phyloP scores from a whole-genome alignment of 768 basidiomycete genomes.

The Sporobolomyces pararoseus region DNA sequence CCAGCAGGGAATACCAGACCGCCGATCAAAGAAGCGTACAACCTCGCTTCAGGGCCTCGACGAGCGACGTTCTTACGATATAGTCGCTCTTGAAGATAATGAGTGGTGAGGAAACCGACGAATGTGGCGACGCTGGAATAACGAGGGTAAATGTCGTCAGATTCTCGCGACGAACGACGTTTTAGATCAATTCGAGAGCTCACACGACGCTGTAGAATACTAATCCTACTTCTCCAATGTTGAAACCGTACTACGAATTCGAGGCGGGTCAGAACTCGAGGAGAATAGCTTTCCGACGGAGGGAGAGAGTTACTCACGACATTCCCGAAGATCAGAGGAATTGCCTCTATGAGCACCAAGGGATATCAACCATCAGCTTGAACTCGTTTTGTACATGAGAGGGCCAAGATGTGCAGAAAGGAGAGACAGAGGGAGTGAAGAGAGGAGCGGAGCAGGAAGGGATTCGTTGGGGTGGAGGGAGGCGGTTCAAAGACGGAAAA shows the following conservation, averaged over 20 bases:
- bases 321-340: constrained; percentile 30
- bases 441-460: too few species aligned
- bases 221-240: constrained; percentile 21
- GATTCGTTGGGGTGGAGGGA: neutral
- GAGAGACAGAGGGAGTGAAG: too few species aligned
- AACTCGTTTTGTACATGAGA: too few species aligned
- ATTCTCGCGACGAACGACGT: neutral
- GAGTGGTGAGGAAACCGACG: constrained; percentile 25
- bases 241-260: constrained; percentile 36
- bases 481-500: neutral
- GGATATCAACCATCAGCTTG: too few species aligned
- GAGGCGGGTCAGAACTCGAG: too few species aligned
- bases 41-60: constrained; percentile 36
- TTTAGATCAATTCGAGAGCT: neutral
- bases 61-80: constrained; percentile 25
- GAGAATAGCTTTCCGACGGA: too few species aligned
- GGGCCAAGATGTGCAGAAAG: too few species aligned
- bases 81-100: constrained; percentile 24
- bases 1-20: constrained; percentile 42
- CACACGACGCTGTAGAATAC: constrained; percentile 29
- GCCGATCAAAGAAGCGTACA: constrained; percentile 27
- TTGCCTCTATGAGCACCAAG: constrained; percentile 55
- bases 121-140: constrained; percentile 25
- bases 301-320: too few species aligned
- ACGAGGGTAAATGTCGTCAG: neutral